A percentile compares a stretch with the other conserved stretches of the same genome.
These are phyloP conservation scores for Naematelia aurantialba DNA, from an alignment of 768 basidiomycete species.

Conservation along the genomic window DNA sequence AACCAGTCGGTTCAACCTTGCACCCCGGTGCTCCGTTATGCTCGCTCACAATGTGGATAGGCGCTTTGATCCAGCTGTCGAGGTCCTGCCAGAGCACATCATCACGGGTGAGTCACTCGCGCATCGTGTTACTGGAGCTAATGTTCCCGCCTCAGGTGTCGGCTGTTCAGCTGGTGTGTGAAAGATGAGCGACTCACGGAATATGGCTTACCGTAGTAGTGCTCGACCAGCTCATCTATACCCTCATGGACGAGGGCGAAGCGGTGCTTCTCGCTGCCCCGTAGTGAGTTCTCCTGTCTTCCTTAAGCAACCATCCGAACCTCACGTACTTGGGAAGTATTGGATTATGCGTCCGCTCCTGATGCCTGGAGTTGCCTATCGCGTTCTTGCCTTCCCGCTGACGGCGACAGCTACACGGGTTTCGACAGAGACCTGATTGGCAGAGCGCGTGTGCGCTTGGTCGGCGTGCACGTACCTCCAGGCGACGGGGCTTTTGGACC, in stretches of 20 bases:
- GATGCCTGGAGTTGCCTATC: not conserved
- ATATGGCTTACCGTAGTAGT: slow-evolving; percentile 19
- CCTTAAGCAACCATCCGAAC: no score
- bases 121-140: slow-evolving; percentile 1
- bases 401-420: slow-evolving; percentile 32
- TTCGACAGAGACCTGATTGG: slow-evolving; percentile 42
- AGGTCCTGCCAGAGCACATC: slow-evolving; percentile 34
- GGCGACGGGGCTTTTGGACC: slow-evolving; percentile 26
- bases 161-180: slow-evolving; percentile 38
- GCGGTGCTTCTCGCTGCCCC: slow-evolving; percentile 42
- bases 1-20: slow-evolving; percentile 20
- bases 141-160: slow-evolving; percentile 14
- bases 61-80: slow-evolving; percentile 26
- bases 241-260: slow-evolving; percentile 44
- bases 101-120: slow-evolving; percentile 24
- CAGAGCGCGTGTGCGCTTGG: slow-evolving; percentile 28
- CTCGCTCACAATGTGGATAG: slow-evolving; percentile 8
- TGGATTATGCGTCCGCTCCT: not conserved
- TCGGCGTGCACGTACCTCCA: slow-evolving; percentile 28
- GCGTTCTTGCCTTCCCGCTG: not conserved
- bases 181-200: no score
- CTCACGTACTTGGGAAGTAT: no score
- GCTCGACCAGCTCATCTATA: slow-evolving; percentile 45
- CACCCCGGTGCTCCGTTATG: not conserved
- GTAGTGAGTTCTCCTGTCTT: no score